Evolutionary conservation across 2,329 filamentous ascomycete species (phyloP).

Genomic region (Calonectria hongkongensis): DNA sequence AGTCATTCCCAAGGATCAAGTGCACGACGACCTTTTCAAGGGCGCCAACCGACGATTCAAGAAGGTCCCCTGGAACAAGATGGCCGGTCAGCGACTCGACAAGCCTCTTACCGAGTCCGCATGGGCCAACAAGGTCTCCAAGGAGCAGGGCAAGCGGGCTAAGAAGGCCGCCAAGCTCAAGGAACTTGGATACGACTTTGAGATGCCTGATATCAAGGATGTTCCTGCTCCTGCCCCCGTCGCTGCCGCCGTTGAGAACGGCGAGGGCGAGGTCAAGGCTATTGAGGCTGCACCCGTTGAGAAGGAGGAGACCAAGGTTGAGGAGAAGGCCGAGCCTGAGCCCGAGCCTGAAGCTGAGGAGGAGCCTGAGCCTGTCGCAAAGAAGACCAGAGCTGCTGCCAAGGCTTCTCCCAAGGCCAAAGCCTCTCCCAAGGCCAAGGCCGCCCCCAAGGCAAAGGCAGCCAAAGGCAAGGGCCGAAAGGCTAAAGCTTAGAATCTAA

Average conservation of each 20-base stretch:
- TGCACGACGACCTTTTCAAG: conserved; percentile 90
- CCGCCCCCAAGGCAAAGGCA: conserved; percentile 52
- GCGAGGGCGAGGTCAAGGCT: conserved; percentile 56
- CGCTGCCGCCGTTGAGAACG: conserved; percentile 62
- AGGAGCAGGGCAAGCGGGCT: conserved; percentile 82
- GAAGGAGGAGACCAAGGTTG: conserved; percentile 54
- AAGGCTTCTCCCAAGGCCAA: conserved; percentile 45
- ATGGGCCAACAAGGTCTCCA: conserved; percentile 86
- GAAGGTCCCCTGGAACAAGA: conserved; percentile 89
- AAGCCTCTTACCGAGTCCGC: conserved; percentile 82
- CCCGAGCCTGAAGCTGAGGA: conserved; percentile 52
- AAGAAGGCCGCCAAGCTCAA: conserved; percentile 84
- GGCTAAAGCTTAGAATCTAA: conserved; percentile 60
- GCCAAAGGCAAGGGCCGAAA: conserved; percentile 59
- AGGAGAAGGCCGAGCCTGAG: conserved; percentile 48
- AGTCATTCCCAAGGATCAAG: conserved; percentile 82
- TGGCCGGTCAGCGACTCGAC: conserved; percentile 85
- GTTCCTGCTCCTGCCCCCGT: conserved; percentile 62
- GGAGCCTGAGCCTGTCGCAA: conserved; percentile 37
- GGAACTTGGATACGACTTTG: conserved; percentile 88
- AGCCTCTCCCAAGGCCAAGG: conserved; percentile 32
- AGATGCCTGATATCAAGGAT: conserved; percentile 81
- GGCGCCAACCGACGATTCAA: conserved; percentile 94
- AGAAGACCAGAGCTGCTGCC: conserved; percentile 32
- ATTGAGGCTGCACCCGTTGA: conserved; percentile 62